Percentiles rank a stretch among this genome's conserved stretches.
phyloP scores from a whole-genome alignment of 75 land plant species.

The Selaginella tamariscina region DNA sequence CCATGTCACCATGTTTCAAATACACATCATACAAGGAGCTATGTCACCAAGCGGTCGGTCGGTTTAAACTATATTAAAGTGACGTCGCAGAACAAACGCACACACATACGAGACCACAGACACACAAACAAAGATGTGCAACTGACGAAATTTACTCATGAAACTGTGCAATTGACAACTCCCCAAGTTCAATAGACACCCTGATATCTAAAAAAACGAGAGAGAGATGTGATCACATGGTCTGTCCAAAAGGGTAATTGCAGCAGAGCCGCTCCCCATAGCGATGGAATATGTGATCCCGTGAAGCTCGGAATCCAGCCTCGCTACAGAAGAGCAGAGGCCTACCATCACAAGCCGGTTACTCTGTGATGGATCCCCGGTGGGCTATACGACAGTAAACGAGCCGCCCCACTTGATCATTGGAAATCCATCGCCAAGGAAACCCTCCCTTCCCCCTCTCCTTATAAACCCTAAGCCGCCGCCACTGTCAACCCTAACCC shows the following conservation, averaged over 20 bases:
- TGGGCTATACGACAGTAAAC: background rate
- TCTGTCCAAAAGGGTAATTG: constrained; percentile 14
- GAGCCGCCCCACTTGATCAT: background rate
- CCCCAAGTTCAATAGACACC: no score
- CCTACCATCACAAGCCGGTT: background rate
- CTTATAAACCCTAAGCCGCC: background rate
- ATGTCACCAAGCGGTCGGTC: no score
- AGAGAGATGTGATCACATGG: background rate
- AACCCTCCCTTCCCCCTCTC: background rate
- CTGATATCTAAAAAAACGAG: background rate
- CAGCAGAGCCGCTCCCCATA: constrained; percentile 7
- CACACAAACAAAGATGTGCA: no score
- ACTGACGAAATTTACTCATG: no score
- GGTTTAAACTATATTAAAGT: no score
- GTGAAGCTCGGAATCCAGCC: background rate
- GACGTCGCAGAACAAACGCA: no score
- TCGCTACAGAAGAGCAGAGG: background rate
- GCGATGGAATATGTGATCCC: constrained; percentile 9
- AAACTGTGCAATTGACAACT: no score
- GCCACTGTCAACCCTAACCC: background rate
- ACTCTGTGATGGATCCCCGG: background rate
- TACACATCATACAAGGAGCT: no score
- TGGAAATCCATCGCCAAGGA: background rate
- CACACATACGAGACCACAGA: no score
- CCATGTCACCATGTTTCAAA: no score